These are phyloP conservation scores for Epicoccum sorghinum DNA, from an alignment of 2,329 filamentous ascomycete species.

Conservation along the genomic window DNA sequence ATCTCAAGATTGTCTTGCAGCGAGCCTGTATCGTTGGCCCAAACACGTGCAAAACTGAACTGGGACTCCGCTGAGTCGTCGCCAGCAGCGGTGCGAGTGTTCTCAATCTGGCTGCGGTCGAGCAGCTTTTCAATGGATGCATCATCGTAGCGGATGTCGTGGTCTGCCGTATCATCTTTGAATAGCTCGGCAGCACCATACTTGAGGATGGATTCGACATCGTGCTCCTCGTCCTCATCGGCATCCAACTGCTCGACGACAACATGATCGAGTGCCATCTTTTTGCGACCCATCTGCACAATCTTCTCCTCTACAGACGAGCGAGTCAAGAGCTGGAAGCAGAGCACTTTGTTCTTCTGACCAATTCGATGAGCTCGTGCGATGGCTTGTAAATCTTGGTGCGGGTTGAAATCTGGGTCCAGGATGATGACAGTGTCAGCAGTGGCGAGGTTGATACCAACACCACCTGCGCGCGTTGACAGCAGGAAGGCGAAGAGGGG, in stretches of 20 bases:
- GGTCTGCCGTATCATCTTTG: slow-evolving; percentile 70
- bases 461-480: slow-evolving; percentile 91
- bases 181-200: slow-evolving; percentile 90
- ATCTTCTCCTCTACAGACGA: slow-evolving; percentile 93
- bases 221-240: slow-evolving; percentile 77
- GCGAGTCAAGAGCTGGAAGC: slow-evolving; percentile 92
- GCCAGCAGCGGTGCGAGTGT: slow-evolving; percentile 62
- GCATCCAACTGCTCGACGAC: slow-evolving; percentile 90
- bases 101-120: slow-evolving; percentile 82
- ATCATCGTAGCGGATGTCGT: slow-evolving; percentile 80
- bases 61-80: slow-evolving; percentile 74
- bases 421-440: slow-evolving; percentile 98
- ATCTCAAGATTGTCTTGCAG: slow-evolving; percentile 69
- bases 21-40: slow-evolving; percentile 79
- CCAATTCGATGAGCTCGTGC: slow-evolving; percentile 95
- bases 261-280: slow-evolving; percentile 94
- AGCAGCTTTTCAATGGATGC: slow-evolving; percentile 86
- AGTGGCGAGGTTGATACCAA: slow-evolving; percentile 96
- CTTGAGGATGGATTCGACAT: slow-evolving; percentile 85
- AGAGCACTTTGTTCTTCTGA: slow-evolving; percentile 93
- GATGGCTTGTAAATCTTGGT: slow-evolving; percentile 95
- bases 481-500: slow-evolving; percentile 87
- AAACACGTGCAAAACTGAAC: slow-evolving; percentile 89
- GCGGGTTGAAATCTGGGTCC: slow-evolving; percentile 96
- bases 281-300: slow-evolving; percentile 92